Conservation (phyloP, 164 flowering plant species). For the Protea cynaroides region DNA sequence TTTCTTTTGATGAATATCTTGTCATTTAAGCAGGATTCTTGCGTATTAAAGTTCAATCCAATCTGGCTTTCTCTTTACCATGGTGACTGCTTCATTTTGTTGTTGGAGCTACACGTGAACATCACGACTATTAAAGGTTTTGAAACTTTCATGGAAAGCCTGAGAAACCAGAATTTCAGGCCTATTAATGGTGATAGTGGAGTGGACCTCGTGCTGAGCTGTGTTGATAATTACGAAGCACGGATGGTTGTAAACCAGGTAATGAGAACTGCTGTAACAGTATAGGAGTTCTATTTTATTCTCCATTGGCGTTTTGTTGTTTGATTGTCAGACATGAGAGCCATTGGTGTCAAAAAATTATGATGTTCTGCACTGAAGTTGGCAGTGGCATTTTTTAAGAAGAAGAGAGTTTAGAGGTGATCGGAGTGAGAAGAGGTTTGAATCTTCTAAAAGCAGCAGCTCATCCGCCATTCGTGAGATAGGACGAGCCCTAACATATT, state of each 20-base stretch:
- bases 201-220: slow-evolving; percentile 93
- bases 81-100: slow-evolving; percentile 14
- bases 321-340: neutral
- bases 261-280: slow-evolving; percentile 5
- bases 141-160: slow-evolving; percentile 83
- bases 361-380: neutral
- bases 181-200: slow-evolving; percentile 61
- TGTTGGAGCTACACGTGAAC: slow-evolving; percentile 82
- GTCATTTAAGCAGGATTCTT: too few relatives aligned
- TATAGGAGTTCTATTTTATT: neutral
- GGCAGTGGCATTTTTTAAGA: neutral
- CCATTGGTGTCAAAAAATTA: neutral
- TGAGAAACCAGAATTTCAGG: slow-evolving; percentile 47
- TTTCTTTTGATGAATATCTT: too few relatives aligned
- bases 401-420: too few relatives aligned
- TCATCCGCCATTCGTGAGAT: too few relatives aligned
- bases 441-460: too few relatives aligned
- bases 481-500: too few relatives aligned
- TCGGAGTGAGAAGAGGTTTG: too few relatives aligned
- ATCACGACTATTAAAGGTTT: slow-evolving; percentile 96
- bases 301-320: neutral
- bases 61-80: neutral
- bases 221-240: slow-evolving; percentile 99
- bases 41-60: neutral
- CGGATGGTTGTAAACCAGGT: slow-evolving; percentile 99